Conservation (phyloP, 805 yeast genomes). For the Kodamaea restingae region DNA sequence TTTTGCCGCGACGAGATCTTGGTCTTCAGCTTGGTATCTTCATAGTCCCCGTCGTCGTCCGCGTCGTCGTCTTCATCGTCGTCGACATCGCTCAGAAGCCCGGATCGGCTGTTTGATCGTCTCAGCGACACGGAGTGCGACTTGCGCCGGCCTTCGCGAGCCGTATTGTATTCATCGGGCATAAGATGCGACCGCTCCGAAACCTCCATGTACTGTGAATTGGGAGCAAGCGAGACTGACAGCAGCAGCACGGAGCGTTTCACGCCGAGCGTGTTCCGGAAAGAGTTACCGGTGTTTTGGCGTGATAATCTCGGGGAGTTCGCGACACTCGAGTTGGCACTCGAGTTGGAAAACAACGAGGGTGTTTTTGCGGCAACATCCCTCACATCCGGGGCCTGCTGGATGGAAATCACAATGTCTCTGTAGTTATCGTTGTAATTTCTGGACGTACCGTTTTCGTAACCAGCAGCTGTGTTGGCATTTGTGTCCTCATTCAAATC, state of each 20-base stretch:
- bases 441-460: too few species aligned
- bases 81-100: conserved; percentile 16
- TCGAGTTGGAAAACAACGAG: conserved; percentile 52
- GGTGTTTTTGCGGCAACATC: conserved; percentile 45
- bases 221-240: conserved; percentile 12
- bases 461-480: too few species aligned
- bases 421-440: conserved; percentile 7
- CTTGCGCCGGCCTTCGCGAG: conserved; percentile 40
- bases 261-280: conserved; percentile 1
- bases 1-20: conserved; percentile 45
- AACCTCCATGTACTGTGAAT: conserved; percentile 11
- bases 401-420: conserved; percentile 18
- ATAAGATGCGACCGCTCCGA: conserved; percentile 14
- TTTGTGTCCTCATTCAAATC: too few species aligned
- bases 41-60: conserved; percentile 10
- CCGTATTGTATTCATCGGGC: conserved; percentile 39
- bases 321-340: conserved; percentile 27
- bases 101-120: conserved; percentile 16
- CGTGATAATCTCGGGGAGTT: conserved; percentile 31
- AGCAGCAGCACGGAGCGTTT: conserved; percentile 9
- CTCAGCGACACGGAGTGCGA: conserved; percentile 26
- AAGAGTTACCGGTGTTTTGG: conserved; percentile 11
- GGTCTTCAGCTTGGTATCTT: conserved; percentile 9
- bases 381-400: conserved; percentile 39
- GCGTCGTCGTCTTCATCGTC: conserved; percentile 16